These are phyloP conservation scores for Cucumis hystrix DNA, from an alignment of 306 rosid genomes.

Conservation along the genomic window DNA sequence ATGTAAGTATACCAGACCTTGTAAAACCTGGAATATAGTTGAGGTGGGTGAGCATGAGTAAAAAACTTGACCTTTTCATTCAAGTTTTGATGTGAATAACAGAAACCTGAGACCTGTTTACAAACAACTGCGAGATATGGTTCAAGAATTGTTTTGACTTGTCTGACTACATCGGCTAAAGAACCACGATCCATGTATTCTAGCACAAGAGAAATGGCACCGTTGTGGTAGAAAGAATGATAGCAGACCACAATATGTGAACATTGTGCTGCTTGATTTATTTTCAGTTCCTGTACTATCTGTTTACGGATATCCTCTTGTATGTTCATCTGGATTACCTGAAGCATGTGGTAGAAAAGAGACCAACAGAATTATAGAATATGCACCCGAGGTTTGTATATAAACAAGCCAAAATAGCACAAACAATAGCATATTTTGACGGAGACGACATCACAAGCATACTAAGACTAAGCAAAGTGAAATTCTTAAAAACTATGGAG, in stretches of 20 bases:
- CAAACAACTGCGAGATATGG: conserved; percentile 98
- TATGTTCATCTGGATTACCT: conserved; percentile 96
- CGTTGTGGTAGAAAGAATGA: conserved; percentile 91
- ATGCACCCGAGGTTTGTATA: neutral
- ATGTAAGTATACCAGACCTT: conserved; percentile 93
- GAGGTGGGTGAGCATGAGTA: neutral
- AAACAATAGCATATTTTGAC: neutral
- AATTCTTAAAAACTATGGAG: neutral
- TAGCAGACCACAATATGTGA: conserved; percentile 87
- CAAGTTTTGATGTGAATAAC: neutral
- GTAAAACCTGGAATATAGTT: conserved; percentile 52
- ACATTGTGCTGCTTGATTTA: conserved; percentile 94
- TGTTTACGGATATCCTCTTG: conserved; percentile 93
- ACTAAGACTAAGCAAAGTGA: neutral
- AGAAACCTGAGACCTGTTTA: conserved; percentile 56
- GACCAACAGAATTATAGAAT: neutral
- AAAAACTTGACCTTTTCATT: neutral
- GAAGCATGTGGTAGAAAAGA: conserved; percentile 13
- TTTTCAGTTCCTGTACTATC: conserved; percentile 96
- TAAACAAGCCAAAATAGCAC: neutral
- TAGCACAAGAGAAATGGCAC: conserved; percentile 79
- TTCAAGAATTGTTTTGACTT: conserved; percentile 89
- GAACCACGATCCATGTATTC: conserved; percentile 99
- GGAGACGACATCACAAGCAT: neutral
- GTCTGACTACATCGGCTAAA: conserved; percentile 68